These are phyloP conservation scores for Capsicum rhomboideum DNA, from an alignment of 257 asterid species.

Conservation along the genomic window DNA sequence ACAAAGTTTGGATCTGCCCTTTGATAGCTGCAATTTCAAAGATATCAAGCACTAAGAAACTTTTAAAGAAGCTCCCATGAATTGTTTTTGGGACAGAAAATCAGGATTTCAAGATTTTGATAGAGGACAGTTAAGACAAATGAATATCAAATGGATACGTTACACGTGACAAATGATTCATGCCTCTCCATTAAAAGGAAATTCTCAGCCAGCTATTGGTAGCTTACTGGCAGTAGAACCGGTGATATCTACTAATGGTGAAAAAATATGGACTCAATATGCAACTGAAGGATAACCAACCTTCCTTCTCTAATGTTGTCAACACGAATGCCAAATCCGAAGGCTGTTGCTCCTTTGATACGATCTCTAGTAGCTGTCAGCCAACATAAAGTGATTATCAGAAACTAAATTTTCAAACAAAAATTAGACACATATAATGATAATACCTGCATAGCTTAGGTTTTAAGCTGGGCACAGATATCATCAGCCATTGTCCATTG, in stretches of 20 bases:
- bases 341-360: constrained; percentile 44
- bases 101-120: neutral
- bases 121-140: neutral
- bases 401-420: neutral
- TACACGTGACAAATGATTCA: neutral
- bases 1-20: constrained; percentile 93
- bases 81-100: neutral
- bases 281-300: constrained; percentile 27
- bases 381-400: constrained; percentile 10
- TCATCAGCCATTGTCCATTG: neutral
- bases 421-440: neutral
- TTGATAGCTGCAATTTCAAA: constrained; percentile 48
- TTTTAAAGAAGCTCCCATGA: neutral
- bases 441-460: neutral
- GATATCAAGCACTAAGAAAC: neutral
- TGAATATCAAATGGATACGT: neutral
- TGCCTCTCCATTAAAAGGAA: neutral
- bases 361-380: constrained; percentile 72
- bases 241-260: neutral
- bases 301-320: constrained; percentile 85
- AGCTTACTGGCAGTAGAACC: neutral
- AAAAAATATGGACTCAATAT: neutral
- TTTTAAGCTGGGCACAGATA: neutral
- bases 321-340: constrained; percentile 66
- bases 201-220: neutral